Evolutionary conservation across 2,329 filamentous ascomycete species (phyloP).

Genomic region (Penicillium sp.): DNA sequence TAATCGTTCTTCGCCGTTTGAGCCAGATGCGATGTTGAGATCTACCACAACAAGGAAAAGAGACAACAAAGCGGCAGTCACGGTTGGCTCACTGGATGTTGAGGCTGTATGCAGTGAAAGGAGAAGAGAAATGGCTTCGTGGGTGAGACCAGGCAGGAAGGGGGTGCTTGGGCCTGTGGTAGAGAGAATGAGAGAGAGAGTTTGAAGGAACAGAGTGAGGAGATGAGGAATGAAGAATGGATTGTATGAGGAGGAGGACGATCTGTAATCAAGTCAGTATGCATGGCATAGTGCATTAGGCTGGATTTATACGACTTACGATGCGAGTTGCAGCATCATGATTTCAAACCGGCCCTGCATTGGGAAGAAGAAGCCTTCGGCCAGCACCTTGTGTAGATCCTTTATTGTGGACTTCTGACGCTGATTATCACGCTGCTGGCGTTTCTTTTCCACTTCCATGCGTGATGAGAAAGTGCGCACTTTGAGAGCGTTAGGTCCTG

Average conservation of each 20-base stretch:
- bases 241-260: slow-evolving; percentile 47
- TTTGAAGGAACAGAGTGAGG: slow-evolving; percentile 80
- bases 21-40: slow-evolving; percentile 61
- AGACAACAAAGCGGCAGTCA: slow-evolving; percentile 76
- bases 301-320: slow-evolving; percentile 34
- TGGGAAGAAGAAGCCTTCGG: slow-evolving; percentile 80
- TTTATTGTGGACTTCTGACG: slow-evolving; percentile 68
- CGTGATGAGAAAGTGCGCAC: slow-evolving; percentile 84
- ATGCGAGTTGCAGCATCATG: slow-evolving; percentile 55
- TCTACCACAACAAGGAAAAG: slow-evolving; percentile 79
- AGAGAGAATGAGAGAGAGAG: slow-evolving; percentile 77
- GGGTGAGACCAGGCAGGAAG: slow-evolving; percentile 74
- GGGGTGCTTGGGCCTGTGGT: slow-evolving; percentile 79
- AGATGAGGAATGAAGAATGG: slow-evolving; percentile 74
- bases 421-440: slow-evolving; percentile 42
- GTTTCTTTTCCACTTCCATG: slow-evolving; percentile 63
- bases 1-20: slow-evolving; percentile 63
- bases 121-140: slow-evolving; percentile 81
- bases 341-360: slow-evolving; percentile 78
- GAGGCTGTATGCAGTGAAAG: slow-evolving; percentile 62
- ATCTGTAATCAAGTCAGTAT: slow-evolving; percentile 24
- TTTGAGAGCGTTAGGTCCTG: slow-evolving; percentile 82
- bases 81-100: slow-evolving; percentile 61
- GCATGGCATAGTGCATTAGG: not conserved
- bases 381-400: slow-evolving; percentile 73